Base-by-base conservation (phyloP, 306 rosid genomes). In the Acmispon strigosus region DNA sequence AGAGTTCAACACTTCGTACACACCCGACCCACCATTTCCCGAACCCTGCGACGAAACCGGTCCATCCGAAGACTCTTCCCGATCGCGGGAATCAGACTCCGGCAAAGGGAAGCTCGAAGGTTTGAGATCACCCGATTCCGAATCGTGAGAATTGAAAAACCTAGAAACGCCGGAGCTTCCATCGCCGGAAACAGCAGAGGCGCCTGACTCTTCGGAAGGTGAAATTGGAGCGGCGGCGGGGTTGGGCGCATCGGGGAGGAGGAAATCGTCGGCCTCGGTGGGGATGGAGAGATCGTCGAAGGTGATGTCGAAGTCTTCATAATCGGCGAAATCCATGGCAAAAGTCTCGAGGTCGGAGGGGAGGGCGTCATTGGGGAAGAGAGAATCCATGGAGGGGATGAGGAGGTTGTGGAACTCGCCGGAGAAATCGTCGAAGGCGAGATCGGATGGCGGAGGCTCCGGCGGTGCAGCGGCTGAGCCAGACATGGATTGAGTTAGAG, bases 11-110 rank as follows among this genome's bases (percentile, higher is more conserved):
- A 79, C 81, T 29, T 85, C 92, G 0, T 81, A 86, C 8, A 84
- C 81, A 63, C 81, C 89, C 2, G 90, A 89, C 10, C 80, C 84
- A 5, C 64, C 74, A 17, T 84, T 77, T 1, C 90, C 92, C 0
- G 97, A 94, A 27, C 92, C 92, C 66, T 83, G 95, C 20, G 99
- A 91, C 13, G 96, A 94, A 13, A 64, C 78, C 3, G 86, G 80
- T 36, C 72, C 92, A 11, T 83, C 77, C 1, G 89, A 86, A 9
- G 52, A 72, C 53, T 80, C 90, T 9, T 85, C 90, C 53, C 54
- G 78, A 16, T 81, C 85, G 18, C 64, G 63, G 7, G 60, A 62
- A 44, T 76, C 86, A 7, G 69, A 62, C 9, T 78, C 86, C 1
- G 70, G 76, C 20, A 80, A 85, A 4, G 48, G 67, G 7, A 16